These are phyloP conservation scores for Coniochaeta pulveracea DNA, from an alignment of 2,329 filamentous ascomycete species.

Conservation along the genomic window DNA sequence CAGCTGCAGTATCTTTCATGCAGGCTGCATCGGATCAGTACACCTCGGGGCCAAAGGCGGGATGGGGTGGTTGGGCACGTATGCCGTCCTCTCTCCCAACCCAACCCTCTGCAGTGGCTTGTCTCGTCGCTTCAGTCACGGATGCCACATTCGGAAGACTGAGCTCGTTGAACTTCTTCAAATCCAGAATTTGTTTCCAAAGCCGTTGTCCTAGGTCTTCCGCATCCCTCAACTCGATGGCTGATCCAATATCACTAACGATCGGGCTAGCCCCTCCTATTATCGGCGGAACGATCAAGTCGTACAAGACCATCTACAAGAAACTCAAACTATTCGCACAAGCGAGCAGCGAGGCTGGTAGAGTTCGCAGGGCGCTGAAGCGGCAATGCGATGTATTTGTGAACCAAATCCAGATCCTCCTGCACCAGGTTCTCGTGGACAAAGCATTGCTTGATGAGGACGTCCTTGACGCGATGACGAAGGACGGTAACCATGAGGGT, in stretches of 20 bases:
- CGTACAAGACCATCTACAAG: not conserved
- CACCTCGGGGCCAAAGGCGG: too few relatives aligned
- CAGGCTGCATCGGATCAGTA: too few relatives aligned
- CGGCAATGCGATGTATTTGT: conserved; percentile 1
- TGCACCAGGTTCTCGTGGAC: not conserved
- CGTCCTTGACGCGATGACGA: not conserved
- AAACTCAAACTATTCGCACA: not conserved
- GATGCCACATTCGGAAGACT: not conserved
- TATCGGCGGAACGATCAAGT: conserved; percentile 1
- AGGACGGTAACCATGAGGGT: conserved; percentile 1
- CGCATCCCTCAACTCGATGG: not conserved
- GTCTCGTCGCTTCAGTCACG: too few relatives aligned
- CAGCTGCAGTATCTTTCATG: too few relatives aligned
- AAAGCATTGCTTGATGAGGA: too few relatives aligned
- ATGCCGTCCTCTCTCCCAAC: not conserved
- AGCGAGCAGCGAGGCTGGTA: not conserved
- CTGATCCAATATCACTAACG: not conserved
- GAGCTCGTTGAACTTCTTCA: not conserved
- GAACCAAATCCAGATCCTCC: conserved; percentile 2
- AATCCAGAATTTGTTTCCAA: not conserved
- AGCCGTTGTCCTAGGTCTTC: not conserved
- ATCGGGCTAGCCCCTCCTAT: not conserved
- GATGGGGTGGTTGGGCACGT: too few relatives aligned
- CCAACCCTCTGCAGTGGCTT: not conserved
- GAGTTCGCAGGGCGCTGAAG: not conserved